A percentile compares a stretch with the other conserved stretches of the same genome.
Conservation (phyloP, 164 flowering plant species). For the Houttuynia cordata region DNA sequence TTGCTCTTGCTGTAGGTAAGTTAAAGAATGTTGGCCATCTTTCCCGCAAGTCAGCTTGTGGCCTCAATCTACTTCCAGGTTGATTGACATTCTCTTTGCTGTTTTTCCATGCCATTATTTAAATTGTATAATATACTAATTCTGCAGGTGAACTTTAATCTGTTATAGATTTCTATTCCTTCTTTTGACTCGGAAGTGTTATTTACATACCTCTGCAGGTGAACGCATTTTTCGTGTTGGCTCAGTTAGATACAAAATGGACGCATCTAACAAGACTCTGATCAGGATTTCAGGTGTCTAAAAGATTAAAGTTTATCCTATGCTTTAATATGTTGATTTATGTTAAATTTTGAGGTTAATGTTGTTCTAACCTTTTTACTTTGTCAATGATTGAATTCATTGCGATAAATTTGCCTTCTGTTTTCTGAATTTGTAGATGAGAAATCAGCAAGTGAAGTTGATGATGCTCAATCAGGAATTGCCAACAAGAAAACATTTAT, state of each 20-base stretch:
- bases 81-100: not conserved
- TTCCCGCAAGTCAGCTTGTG: constrained; percentile 41
- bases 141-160: no score
- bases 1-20: constrained; percentile 12
- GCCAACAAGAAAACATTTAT: constrained; percentile 35
- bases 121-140: not conserved
- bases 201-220: constrained; percentile 34
- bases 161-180: no score
- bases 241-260: constrained; percentile 73
- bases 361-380: no score
- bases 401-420: not conserved
- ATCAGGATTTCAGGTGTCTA: constrained; percentile 65
- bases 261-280: constrained; percentile 65
- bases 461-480: constrained; percentile 20
- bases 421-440: constrained; percentile 26
- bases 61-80: constrained; percentile 30
- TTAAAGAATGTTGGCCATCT: constrained; percentile 27
- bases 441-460: constrained; percentile 24
- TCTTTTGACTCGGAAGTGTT: not conserved
- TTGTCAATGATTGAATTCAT: not conserved
- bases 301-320: not conserved
- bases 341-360: no score
- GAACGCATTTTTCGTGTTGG: constrained; percentile 79
- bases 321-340: not conserved
- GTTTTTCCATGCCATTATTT: not conserved